A percentile compares a stretch with the other conserved stretches of the same genome.
These are phyloP conservation scores for Euphorbia schlechtendalii DNA, from an alignment of 441 rosid species.

Conservation along the genomic window DNA sequence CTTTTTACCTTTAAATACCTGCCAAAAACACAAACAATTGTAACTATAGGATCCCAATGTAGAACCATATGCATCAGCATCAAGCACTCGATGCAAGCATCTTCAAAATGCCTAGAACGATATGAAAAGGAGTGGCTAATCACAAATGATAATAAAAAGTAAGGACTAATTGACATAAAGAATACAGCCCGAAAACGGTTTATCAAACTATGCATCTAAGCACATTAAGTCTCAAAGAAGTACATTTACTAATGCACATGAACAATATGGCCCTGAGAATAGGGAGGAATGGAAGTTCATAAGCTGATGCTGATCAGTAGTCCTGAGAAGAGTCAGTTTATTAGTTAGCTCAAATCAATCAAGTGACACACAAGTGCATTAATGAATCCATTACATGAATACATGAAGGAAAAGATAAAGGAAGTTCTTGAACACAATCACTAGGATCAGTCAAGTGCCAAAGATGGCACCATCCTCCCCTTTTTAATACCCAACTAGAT, in stretches of 20 bases:
- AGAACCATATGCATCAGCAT: not conserved
- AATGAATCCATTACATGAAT: no score
- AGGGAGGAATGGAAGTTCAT: no score
- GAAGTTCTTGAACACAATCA: no score
- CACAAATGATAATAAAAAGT: not conserved
- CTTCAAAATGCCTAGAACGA: not conserved
- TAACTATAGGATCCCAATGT: not conserved
- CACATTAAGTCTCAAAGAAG: not conserved
- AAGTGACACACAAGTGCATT: no score
- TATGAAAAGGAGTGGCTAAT: not conserved
- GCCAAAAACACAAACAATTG: conserved; percentile 15
- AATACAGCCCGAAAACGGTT: not conserved
- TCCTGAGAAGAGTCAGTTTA: no score
- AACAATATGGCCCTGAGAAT: not conserved
- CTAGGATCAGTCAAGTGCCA: no score
- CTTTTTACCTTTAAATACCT: conserved; percentile 89
- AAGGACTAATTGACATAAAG: not conserved
- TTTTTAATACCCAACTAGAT: no score
- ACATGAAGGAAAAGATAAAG: no score
- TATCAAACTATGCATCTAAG: not conserved
- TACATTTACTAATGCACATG: not conserved
- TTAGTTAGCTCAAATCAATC: no score
- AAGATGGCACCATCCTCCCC: no score
- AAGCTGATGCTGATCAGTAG: no score
- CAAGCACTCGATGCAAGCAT: not conserved